A percentile compares a stretch with the other conserved stretches of the same genome.
These are phyloP conservation scores for Microbotryum lychnidis-dioicae DNA, from an alignment of 1,284 basidiomycete species.

Conservation along the genomic window DNA sequence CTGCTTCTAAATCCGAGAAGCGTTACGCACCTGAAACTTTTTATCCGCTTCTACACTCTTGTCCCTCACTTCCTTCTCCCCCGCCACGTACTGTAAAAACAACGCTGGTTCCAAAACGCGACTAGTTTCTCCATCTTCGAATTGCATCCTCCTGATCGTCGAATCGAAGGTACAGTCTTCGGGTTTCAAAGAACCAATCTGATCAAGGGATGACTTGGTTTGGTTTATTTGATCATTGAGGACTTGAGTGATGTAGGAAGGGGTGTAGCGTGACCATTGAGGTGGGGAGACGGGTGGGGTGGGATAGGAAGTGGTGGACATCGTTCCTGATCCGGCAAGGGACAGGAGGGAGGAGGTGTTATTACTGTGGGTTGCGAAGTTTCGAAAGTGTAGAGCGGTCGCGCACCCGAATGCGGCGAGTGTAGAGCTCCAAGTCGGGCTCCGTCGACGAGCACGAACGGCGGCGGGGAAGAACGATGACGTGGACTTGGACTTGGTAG, in stretches of 20 bases:
- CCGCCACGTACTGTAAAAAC: constrained; percentile 72
- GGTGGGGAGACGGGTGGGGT: constrained; percentile 17
- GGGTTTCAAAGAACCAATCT: constrained; percentile 53
- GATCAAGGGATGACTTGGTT: constrained; percentile 53
- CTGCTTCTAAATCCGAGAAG: no score
- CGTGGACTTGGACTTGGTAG: not conserved
- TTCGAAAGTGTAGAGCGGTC: not conserved
- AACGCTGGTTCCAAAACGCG: constrained; percentile 51
- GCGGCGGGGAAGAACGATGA: not conserved
- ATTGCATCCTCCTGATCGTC: constrained; percentile 50
- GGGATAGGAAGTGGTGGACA: constrained; percentile 1
- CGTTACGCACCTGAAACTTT: constrained; percentile 44
- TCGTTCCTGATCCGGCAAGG: not conserved
- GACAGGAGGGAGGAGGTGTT: not conserved
- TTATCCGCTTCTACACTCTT: constrained; percentile 63
- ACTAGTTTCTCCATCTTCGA: constrained; percentile 53
- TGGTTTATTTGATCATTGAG: constrained; percentile 55
- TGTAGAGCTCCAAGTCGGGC: not conserved
- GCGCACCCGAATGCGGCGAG: not conserved
- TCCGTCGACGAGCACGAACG: not conserved
- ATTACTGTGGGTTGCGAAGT: not conserved
- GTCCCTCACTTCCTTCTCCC: constrained; percentile 60
- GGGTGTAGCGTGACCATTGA: constrained; percentile 45
- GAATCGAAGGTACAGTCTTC: constrained; percentile 47
- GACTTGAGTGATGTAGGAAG: constrained; percentile 52